These are phyloP conservation scores for Alternaria sp. DNA, from an alignment of 2,329 filamentous ascomycete species.

Conservation along the genomic window DNA sequence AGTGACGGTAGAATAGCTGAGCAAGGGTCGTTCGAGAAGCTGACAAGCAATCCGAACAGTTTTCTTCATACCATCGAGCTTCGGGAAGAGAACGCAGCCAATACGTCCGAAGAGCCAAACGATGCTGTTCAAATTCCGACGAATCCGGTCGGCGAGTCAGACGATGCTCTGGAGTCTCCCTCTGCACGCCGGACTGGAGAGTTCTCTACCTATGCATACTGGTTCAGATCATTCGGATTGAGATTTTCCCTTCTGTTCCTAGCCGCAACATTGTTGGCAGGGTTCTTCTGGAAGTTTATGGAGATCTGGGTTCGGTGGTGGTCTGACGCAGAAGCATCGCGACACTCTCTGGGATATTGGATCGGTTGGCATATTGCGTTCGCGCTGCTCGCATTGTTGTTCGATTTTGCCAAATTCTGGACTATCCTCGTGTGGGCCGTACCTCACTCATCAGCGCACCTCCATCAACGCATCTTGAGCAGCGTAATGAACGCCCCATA, in stretches of 20 bases:
- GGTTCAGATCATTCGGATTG: background rate
- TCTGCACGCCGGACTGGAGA: background rate
- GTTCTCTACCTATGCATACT: background rate
- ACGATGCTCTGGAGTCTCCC: background rate
- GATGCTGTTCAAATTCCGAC: background rate
- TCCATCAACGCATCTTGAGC: background rate
- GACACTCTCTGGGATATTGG: background rate
- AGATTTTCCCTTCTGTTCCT: background rate
- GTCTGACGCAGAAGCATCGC: background rate
- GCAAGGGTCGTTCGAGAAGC: background rate
- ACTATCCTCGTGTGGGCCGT: background rate
- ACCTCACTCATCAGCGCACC: background rate
- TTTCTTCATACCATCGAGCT: background rate
- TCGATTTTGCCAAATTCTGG: background rate
- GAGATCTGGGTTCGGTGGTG: background rate
- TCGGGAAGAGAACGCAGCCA: background rate
- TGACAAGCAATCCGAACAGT: background rate
- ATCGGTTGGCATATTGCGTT: background rate
- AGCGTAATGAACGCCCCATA: background rate
- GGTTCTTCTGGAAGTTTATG: background rate
- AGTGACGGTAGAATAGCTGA: background rate
- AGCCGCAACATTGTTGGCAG: background rate
- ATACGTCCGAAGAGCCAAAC: accelerated
- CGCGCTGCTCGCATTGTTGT: background rate
- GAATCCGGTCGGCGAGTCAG: background rate